Evolutionary conservation across 2,329 filamentous ascomycete species (phyloP).

Genomic region (Scedosporium aurantiacum): DNA sequence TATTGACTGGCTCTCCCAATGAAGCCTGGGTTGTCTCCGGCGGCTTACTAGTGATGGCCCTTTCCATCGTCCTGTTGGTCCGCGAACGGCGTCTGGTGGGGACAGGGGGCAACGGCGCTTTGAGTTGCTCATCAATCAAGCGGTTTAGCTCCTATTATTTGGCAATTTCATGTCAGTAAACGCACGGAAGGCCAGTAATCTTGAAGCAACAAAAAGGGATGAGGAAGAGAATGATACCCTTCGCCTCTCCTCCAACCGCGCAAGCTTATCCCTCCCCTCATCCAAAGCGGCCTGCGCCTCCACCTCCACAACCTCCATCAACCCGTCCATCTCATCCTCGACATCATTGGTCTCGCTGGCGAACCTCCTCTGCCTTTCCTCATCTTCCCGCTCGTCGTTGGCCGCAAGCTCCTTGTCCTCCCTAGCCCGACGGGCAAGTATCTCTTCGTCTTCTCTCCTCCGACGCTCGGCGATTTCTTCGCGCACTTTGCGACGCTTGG

Average conservation of each 20-base stretch:
- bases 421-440: slow-evolving; percentile 14
- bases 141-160: slow-evolving; percentile 27
- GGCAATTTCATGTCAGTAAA: slow-evolving; percentile 1
- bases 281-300: slow-evolving; percentile 18
- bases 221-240: slow-evolving; percentile 11
- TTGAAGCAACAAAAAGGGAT: not conserved
- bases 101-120: slow-evolving; percentile 18
- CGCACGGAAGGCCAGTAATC: not conserved
- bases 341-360: slow-evolving; percentile 17
- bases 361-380: slow-evolving; percentile 17
- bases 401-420: not conserved
- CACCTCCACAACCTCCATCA: slow-evolving; percentile 23
- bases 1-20: slow-evolving; percentile 3
- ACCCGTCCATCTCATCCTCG: slow-evolving; percentile 23
- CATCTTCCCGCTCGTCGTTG: slow-evolving; percentile 17
- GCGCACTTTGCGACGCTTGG: slow-evolving; percentile 27
- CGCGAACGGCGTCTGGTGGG: slow-evolving; percentile 12
- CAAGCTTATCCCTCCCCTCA: slow-evolving; percentile 21
- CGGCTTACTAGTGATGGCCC: slow-evolving; percentile 8
- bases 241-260: slow-evolving; percentile 22
- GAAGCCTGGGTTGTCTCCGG: slow-evolving; percentile 2
- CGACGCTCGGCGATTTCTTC: slow-evolving; percentile 26
- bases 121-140: slow-evolving; percentile 29
- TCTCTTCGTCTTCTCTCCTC: slow-evolving; percentile 24
- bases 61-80: not conserved